Evolutionary conservation across 768 basidiomycete genomes (phyloP).

Genomic region (Psilocybe subaeruginosa): DNA sequence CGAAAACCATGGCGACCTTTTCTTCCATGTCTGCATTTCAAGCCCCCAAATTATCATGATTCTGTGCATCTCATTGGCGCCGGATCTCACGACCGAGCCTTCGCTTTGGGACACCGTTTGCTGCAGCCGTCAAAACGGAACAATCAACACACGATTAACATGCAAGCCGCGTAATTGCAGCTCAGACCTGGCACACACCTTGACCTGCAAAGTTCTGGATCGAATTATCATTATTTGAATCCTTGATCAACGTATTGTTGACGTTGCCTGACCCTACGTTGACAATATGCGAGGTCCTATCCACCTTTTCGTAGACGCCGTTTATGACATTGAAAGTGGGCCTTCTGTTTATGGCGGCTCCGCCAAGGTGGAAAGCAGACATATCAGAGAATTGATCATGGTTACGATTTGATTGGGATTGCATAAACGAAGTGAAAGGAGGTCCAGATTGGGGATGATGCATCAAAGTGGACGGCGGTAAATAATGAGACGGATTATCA

Average conservation of each 20-base stretch:
- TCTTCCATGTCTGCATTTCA: too few relatives aligned
- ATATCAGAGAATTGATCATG: not conserved
- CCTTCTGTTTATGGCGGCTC: not conserved
- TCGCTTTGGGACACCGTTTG: not conserved
- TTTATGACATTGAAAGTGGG: constrained; percentile 5
- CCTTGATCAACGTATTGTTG: constrained; percentile 9
- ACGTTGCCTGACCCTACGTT: constrained; percentile 20
- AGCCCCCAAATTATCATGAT: too few relatives aligned
- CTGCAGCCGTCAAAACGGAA: not conserved
- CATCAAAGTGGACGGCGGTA: not conserved
- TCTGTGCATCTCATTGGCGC: not conserved
- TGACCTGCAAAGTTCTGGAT: not conserved
- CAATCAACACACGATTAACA: too few relatives aligned
- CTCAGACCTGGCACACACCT: not conserved
- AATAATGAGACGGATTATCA: not conserved
- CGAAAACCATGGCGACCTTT: too few relatives aligned
- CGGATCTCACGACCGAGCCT: not conserved
- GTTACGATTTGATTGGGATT: not conserved
- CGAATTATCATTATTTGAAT: constrained; percentile 24
- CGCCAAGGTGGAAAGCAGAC: not conserved
- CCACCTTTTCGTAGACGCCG: constrained; percentile 8
- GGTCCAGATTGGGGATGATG: not conserved
- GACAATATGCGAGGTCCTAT: constrained; percentile 8
- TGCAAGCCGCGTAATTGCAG: too few relatives aligned
- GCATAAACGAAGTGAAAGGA: not conserved